Conservation (phyloP, 2,329 filamentous ascomycete genomes). For the Tetracladium maxilliforme region DNA sequence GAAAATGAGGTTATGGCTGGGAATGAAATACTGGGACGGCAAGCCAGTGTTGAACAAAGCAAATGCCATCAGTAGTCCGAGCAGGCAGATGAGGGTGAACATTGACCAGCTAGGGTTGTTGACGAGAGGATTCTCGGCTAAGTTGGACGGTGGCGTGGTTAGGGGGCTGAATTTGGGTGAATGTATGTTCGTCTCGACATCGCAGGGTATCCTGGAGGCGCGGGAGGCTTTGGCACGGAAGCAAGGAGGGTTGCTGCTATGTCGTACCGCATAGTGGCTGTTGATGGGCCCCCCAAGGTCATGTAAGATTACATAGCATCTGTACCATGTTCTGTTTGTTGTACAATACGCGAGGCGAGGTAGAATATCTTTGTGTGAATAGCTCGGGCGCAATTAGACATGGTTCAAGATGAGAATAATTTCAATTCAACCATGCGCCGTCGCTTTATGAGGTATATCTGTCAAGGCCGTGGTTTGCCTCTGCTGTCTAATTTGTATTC, state of each 20-base stretch:
- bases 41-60: conserved; percentile 52
- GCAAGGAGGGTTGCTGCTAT: conserved; percentile 52
- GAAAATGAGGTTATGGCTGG: conserved; percentile 51
- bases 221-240: conserved; percentile 57
- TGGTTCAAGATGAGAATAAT: too few relatives aligned
- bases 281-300: not conserved
- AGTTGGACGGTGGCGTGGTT: conserved; percentile 44
- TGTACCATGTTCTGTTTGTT: too few relatives aligned
- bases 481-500: too few relatives aligned
- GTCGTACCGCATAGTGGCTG: conserved; percentile 12
- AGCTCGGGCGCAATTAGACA: too few relatives aligned
- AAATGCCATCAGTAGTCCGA: conserved; percentile 52
- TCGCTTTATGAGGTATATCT: too few relatives aligned
- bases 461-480: too few relatives aligned
- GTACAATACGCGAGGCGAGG: too few relatives aligned
- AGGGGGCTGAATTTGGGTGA: conserved; percentile 52
- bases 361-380: too few relatives aligned
- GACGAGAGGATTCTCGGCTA: conserved; percentile 39
- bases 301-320: not conserved
- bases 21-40: conserved; percentile 61
- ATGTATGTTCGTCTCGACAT: conserved; percentile 53
- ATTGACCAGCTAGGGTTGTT: conserved; percentile 39
- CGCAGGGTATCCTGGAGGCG: conserved; percentile 52
- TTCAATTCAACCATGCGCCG: too few relatives aligned
- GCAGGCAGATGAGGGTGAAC: conserved; percentile 47